These are phyloP conservation scores for Xenoacremonium recifei DNA, from an alignment of 2,329 filamentous ascomycete species.

Conservation along the genomic window DNA sequence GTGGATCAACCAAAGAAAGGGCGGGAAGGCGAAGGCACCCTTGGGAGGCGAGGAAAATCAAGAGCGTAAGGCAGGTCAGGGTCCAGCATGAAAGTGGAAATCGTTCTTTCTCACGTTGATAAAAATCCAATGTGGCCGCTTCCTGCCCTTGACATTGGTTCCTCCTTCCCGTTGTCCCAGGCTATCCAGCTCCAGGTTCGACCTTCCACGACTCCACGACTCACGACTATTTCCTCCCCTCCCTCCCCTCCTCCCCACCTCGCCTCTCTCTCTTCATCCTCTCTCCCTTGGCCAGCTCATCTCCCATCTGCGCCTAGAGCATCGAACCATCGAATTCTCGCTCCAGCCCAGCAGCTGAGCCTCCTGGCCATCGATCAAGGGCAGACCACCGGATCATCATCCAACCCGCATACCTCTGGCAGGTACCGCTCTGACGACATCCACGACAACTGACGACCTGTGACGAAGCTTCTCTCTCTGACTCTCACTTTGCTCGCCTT, in stretches of 20 bases:
- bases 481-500: neutral
- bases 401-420: constrained; percentile 24
- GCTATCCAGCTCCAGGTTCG: neutral
- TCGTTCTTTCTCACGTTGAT: constrained; percentile 1
- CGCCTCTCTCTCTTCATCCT: constrained; percentile 5
- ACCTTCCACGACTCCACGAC: neutral
- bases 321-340: constrained; percentile 14
- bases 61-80: too few species aligned
- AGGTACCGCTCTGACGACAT: constrained; percentile 15
- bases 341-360: neutral
- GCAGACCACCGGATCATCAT: too few species aligned
- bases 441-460: neutral
- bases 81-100: neutral
- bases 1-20: too few species aligned
- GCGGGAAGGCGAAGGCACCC: too few species aligned
- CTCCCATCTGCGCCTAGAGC: constrained; percentile 4
- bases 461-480: neutral
- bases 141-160: neutral
- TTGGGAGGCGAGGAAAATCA: neutral
- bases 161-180: neutral
- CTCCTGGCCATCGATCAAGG: too few species aligned
- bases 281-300: constrained; percentile 2
- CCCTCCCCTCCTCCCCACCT: constrained; percentile 16
- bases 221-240: neutral
- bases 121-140: constrained; percentile 1